phyloP scores from a whole-genome alignment of 1,284 basidiomycete species.

The Rhodotorula sp. region DNA sequence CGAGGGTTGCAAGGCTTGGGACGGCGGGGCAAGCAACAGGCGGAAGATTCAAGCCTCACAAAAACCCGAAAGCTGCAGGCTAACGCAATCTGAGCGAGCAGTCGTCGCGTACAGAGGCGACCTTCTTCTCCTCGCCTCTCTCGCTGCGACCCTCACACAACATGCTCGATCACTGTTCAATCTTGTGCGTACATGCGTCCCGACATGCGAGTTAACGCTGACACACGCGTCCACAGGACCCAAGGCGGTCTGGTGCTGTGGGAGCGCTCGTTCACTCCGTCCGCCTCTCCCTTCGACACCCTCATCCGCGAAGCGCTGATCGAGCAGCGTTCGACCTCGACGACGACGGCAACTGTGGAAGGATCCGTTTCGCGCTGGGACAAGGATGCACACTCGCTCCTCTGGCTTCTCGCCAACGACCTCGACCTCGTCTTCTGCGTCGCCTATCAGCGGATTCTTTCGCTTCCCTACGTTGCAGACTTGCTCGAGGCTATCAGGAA shows the following conservation, averaged over 20 bases:
- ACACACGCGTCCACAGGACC: slow-evolving; percentile 7
- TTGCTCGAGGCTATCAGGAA: slow-evolving; percentile 74
- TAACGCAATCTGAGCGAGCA: too few species aligned
- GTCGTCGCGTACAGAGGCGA: background rate
- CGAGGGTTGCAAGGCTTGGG: background rate
- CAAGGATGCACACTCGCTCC: slow-evolving; percentile 82
- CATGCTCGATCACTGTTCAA: slow-evolving; percentile 35
- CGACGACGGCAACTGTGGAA: background rate
- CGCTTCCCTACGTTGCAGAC: slow-evolving; percentile 89
- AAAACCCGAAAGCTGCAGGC: background rate
- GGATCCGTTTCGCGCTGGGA: slow-evolving; percentile 58
- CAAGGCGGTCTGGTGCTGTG: slow-evolving; percentile 86
- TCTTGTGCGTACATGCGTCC: slow-evolving; percentile 10
- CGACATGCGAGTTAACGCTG: background rate
- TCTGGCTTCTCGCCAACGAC: slow-evolving; percentile 89
- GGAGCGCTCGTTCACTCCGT: slow-evolving; percentile 67
- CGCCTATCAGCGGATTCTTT: slow-evolving; percentile 93
- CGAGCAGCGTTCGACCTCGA: slow-evolving; percentile 59
- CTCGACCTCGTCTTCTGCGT: slow-evolving; percentile 93
- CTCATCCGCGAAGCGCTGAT: slow-evolving; percentile 86
- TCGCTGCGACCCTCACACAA: too few species aligned
- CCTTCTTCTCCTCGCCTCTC: background rate
- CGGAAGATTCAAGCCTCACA: background rate
- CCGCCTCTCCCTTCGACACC: slow-evolving; percentile 77
- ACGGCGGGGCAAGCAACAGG: background rate